Evolutionary conservation across 2,329 filamentous ascomycete species (phyloP), one percentile per base, ranked within the genome.

Genomic region (Aspergillus candidus): DNA sequence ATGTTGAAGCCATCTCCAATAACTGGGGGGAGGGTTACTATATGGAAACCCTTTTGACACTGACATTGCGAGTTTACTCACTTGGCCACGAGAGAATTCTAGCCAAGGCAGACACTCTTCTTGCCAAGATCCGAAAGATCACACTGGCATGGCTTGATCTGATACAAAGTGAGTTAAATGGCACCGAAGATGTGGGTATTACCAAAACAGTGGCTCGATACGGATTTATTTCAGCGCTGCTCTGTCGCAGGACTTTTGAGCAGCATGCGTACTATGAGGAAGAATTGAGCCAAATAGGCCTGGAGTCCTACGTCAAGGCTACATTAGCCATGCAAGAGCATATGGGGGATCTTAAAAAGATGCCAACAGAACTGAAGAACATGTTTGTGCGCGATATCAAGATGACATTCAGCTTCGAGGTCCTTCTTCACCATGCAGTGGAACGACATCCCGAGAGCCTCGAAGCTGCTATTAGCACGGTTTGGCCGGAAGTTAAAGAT

Each of bases 11-110:
- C 0, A 73, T 86, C 6, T 55, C 59, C 0, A 59, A 65, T 0
- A 85, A 79, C 35, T 83, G 79, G 76, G 70, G 80, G 0, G 82
- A 86, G 48, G 66, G 63, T 0, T 60, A 77, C 40, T 70, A 72
- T 11, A 83, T 86, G 79, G 73, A 79, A 4, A 68, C 74, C 0
- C 42, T 84, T 2, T 69, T 83, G 4, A 76, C 70, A 0, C 51
- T 85, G 0, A 53, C 67, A 0, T 55, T 79, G 1, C 71, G 76
- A 2, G 14, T 70, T 1, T 54, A 51, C 12, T 56, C 52, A 60
- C 1, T 70, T 54, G 40, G 51, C 38, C 15, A 52, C 60, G 29
- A 53, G 45, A 36, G 48, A 4, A 30, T 37, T 1, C 43, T 44
- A 6, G 38, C 22, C 32, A 35, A 43, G 1, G 52, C 54, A 6